Percentiles rank a stretch among this genome's conserved stretches.
Conservation (phyloP, 371 early-diverging fungal genomes). For the Cokeromyces recurvatus region DNA sequence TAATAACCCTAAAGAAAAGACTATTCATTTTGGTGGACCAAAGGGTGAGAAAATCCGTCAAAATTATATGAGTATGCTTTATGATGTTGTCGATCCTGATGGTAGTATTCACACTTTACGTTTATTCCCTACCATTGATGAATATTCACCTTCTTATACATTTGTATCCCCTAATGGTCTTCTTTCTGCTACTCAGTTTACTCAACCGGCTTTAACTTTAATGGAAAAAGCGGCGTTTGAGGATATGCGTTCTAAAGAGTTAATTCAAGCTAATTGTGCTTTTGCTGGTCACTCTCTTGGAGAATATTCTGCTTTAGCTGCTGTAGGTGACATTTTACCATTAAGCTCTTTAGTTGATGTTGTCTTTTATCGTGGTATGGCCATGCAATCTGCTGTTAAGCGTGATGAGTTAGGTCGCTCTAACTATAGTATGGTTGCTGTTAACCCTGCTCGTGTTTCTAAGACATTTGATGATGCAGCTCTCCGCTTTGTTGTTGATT, state of each 20-base stretch:
- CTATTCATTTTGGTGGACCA: slow-evolving; percentile 88
- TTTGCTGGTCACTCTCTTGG: slow-evolving; percentile 96
- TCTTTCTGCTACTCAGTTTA: slow-evolving; percentile 91
- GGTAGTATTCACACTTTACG: slow-evolving; percentile 69
- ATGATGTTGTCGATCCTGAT: slow-evolving; percentile 74
- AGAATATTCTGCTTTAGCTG: slow-evolving; percentile 88
- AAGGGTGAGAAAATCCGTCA: slow-evolving; percentile 84
- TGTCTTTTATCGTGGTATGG: slow-evolving; percentile 94
- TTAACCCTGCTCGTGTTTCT: slow-evolving; percentile 86
- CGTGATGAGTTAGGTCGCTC: slow-evolving; percentile 78
- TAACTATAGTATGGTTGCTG: slow-evolving; percentile 92
- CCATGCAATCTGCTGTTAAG: slow-evolving; percentile 90
- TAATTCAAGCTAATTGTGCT: slow-evolving; percentile 75
- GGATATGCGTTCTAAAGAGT: slow-evolving; percentile 83
- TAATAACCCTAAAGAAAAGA: slow-evolving; percentile 78
- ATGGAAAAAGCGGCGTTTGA: slow-evolving; percentile 90
- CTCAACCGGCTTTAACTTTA: slow-evolving; percentile 86
- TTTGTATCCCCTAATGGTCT: slow-evolving; percentile 87
- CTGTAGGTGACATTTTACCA: slow-evolving; percentile 83
- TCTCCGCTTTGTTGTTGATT: slow-evolving; percentile 72
- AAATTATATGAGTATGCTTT: slow-evolving; percentile 86
- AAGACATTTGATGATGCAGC: slow-evolving; percentile 79
- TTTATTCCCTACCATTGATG: slow-evolving; percentile 85
- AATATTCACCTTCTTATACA: slow-evolving; percentile 75
- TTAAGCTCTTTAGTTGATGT: slow-evolving; percentile 86